phyloP scores from a whole-genome alignment of 495 filamentous ascomycete genomes.

The Penicillium flavigenum region DNA sequence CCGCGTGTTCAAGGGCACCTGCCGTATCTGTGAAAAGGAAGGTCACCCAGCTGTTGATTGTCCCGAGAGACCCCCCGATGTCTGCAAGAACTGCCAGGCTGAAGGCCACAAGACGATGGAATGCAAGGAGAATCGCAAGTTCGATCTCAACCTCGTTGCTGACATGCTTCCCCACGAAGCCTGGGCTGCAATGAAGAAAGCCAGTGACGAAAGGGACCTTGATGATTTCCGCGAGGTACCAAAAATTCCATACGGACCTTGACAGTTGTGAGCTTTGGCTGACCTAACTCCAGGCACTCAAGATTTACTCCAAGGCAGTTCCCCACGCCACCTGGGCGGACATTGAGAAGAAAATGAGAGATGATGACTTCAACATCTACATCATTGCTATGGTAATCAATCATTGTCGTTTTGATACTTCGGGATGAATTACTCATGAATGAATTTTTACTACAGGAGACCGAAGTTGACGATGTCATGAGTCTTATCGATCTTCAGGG shows the following conservation, averaged over 20 bases:
- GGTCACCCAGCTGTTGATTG: conserved; percentile 74
- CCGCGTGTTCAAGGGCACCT: conserved; percentile 66
- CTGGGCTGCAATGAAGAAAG: conserved; percentile 66
- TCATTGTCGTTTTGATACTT: not conserved
- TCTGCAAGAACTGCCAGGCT: conserved; percentile 74
- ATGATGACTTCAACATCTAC: conserved; percentile 59
- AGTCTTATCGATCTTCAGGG: conserved; percentile 85
- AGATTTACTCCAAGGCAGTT: conserved; percentile 71
- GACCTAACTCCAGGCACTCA: conserved; percentile 48
- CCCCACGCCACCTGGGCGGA: conserved; percentile 64
- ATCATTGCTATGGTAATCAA: conserved; percentile 66
- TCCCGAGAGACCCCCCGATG: conserved; percentile 58
- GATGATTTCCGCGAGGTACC: conserved; percentile 69
- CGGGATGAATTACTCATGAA: conserved; percentile 1
- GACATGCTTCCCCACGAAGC: conserved; percentile 63
- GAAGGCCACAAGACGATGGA: conserved; percentile 64
- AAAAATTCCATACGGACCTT: conserved; percentile 1
- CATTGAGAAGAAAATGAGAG: conserved; percentile 73
- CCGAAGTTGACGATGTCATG: conserved; percentile 55
- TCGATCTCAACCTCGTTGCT: conserved; percentile 60
- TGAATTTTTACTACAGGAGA: conserved; percentile 43
- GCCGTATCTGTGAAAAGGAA: conserved; percentile 67
- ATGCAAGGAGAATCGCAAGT: conserved; percentile 68
- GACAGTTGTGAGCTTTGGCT: conserved; percentile 13
- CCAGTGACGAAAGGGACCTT: conserved; percentile 63